Base-by-base conservation (phyloP, 108 stramenopile species). In the Cyclotella sp. region DNA sequence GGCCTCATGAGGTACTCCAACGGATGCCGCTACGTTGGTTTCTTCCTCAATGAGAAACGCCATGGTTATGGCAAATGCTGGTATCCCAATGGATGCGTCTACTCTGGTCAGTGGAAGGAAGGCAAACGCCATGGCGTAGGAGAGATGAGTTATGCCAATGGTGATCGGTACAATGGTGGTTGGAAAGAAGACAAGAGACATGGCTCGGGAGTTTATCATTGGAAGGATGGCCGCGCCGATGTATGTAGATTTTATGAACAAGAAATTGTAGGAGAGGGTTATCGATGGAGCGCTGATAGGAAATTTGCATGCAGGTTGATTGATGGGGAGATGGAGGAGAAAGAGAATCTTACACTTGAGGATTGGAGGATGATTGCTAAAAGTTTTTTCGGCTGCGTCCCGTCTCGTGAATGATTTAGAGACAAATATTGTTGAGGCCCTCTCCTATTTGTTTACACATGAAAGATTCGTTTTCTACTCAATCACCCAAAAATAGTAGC, bases 181-280 rank as follows among this genome's bases (percentile, higher is more conserved):
- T 83, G 75, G 75, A 77, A 68, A 46, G 76, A 72, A 18, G 77
- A 72, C 53, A 28, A n/a, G 47, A 46, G 73, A 29, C 72, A 73
- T 39, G 82, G 77, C 16, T 22, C 49, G 34, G 82, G 82, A 0
- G 42, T 64, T 4, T 70, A 71, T 19, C 41, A 74, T 28, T 57
- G 73, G 24, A 26, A 22, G 61, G 73, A 74, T 42, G 73, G 73
- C 0, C 45, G 44, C 1, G 73, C 73, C 21, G 73, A 74, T 47
- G 73, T 74, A 10, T 51, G 52, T 42, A 44, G 30, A 16, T 74
- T 60, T 57, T 27, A 45, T 19, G 16, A 39, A 12, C 63, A 74
- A 16, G 51, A 74, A 26, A 40, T 52, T 19, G 62, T 65, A 12
- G 73, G 73, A 1, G 73, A 64, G 63, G 73, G 73, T 7, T 22